Conservation (phyloP, 176 grass and related monocot genomes). For the Tuctoria greenei region DNA sequence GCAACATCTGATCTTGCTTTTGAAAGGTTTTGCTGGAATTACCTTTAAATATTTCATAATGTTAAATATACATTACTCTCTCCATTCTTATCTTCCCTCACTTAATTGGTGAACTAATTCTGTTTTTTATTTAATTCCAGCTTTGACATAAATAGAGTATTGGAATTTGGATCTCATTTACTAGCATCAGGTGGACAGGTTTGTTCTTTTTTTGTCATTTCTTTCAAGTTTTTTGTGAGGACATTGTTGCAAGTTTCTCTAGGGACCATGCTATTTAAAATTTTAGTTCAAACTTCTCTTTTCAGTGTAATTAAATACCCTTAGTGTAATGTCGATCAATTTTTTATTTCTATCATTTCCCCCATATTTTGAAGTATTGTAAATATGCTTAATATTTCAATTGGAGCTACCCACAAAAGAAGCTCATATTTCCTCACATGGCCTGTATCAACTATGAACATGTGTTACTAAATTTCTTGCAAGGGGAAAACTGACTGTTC, state of each 20-base stretch:
- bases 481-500: slow-evolving; percentile 12
- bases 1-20: slow-evolving; percentile 74
- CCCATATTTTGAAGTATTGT: background rate
- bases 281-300: background rate
- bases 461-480: slow-evolving; percentile 5
- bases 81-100: background rate
- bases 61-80: background rate
- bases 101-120: slow-evolving; percentile 24
- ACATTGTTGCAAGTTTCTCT: slow-evolving; percentile 16
- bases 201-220: slow-evolving; percentile 34
- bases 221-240: slow-evolving; percentile 10
- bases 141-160: slow-evolving; percentile 91
- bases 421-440: slow-evolving; percentile 26
- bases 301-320: background rate
- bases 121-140: slow-evolving; percentile 44
- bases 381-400: slow-evolving; percentile 24
- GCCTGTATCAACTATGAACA: slow-evolving; percentile 29
- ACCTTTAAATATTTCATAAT: background rate
- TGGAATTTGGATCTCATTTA: slow-evolving; percentile 93
- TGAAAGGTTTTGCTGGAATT: slow-evolving; percentile 62
- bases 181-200: slow-evolving; percentile 98
- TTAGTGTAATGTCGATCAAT: background rate
- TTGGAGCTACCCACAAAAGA: slow-evolving; percentile 20
- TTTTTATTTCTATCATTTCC: background rate
- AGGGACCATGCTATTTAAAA: background rate